These are phyloP conservation scores for Penicillium argentinense DNA, from an alignment of 495 filamentous ascomycete species.

Conservation along the genomic window DNA sequence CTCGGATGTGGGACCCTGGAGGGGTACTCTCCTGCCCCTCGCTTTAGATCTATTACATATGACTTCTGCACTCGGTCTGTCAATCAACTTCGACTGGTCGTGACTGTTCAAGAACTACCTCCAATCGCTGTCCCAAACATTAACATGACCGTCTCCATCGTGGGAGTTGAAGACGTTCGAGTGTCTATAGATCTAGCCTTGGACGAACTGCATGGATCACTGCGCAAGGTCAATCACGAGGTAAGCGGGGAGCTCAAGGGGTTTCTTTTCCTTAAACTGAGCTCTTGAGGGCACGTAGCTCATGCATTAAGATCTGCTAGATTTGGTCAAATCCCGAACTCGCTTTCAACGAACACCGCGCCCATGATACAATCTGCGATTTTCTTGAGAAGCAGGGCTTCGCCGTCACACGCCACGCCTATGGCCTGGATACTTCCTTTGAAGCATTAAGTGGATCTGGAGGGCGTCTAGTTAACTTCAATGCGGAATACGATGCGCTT, in stretches of 20 bases:
- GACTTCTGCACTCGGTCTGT: too few species aligned
- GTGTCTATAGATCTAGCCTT: constrained; percentile 28
- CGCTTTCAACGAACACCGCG: constrained; percentile 55
- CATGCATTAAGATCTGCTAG: constrained; percentile 15
- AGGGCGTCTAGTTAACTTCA: constrained; percentile 45
- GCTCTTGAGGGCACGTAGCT: neutral
- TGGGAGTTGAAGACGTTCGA: constrained; percentile 27
- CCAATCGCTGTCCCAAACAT: neutral
- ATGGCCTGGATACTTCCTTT: constrained; percentile 41
- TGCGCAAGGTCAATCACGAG: constrained; percentile 32
- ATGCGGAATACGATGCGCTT: constrained; percentile 55
- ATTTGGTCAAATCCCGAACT: constrained; percentile 64
- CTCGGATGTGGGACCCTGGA: constrained; percentile 11
- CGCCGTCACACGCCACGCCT: constrained; percentile 54
- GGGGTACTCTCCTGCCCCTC: neutral
- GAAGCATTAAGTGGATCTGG: constrained; percentile 39
- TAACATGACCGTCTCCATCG: constrained; percentile 21
- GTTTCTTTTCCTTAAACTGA: neutral
- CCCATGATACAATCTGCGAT: constrained; percentile 56
- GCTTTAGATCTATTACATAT: too few species aligned
- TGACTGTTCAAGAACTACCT: too few species aligned
- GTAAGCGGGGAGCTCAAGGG: constrained; percentile 1
- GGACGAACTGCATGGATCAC: constrained; percentile 19
- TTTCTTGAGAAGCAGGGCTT: constrained; percentile 57
- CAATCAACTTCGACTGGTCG: too few species aligned